phyloP scores from a whole-genome alignment of 1,284 basidiomycete genomes.

The Cystobasidium slooffiae region DNA sequence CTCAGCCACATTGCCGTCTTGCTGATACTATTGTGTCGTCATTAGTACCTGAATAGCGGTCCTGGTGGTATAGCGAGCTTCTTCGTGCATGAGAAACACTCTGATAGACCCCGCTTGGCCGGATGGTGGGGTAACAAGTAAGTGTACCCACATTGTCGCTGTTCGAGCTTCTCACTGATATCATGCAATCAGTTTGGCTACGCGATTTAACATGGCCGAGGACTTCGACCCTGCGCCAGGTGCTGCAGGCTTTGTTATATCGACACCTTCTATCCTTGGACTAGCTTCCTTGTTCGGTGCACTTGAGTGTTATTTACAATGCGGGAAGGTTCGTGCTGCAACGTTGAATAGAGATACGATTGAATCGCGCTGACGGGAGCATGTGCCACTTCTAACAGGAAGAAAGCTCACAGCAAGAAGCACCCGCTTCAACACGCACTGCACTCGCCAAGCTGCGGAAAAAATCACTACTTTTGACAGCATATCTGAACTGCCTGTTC shows the following conservation, averaged over 20 bases:
- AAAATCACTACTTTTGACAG: conserved; percentile 73
- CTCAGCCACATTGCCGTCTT: conserved; percentile 41
- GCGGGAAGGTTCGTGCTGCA: conserved; percentile 24
- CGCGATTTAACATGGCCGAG: conserved; percentile 88
- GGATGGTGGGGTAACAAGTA: conserved; percentile 97
- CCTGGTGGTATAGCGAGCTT: conserved; percentile 94
- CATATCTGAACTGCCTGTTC: conserved; percentile 70
- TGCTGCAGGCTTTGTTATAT: conserved; percentile 93
- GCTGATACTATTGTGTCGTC: not conserved
- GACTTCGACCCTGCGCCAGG: conserved; percentile 81
- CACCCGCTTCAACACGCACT: conserved; percentile 21
- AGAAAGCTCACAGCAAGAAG: conserved; percentile 40
- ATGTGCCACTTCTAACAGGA: not conserved
- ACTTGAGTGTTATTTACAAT: conserved; percentile 60
- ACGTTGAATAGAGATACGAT: not conserved
- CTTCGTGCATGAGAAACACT: conserved; percentile 80
- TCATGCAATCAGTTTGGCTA: conserved; percentile 60
- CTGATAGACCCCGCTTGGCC: conserved; percentile 66
- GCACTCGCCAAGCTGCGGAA: conserved; percentile 62
- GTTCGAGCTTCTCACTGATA: no score
- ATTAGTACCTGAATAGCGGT: conserved; percentile 83
- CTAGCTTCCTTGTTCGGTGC: conserved; percentile 74
- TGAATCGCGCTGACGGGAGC: not conserved
- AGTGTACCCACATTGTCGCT: not conserved
- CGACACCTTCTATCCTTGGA: conserved; percentile 83